phyloP scores from a whole-genome alignment of 176 grass and related monocot species.

The Avena sativa region DNA sequence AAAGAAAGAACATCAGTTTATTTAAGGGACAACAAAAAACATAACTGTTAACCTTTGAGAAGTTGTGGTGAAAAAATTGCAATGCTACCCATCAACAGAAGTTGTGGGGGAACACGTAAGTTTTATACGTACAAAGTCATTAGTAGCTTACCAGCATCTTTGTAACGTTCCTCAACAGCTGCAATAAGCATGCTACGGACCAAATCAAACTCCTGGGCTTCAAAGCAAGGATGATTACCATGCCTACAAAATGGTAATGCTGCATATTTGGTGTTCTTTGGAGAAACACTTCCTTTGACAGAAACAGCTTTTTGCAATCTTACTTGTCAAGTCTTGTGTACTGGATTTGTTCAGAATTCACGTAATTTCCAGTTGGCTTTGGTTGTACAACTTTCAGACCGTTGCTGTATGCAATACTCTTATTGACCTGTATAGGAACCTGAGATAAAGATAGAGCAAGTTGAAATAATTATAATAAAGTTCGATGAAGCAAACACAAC shows the following conservation, averaged over 20 bases:
- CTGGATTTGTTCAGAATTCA: conserved; percentile 46
- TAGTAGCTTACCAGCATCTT: conserved; percentile 78
- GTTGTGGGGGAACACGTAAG: not conserved
- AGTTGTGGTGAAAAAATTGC: not conserved
- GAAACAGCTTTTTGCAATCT: not conserved
- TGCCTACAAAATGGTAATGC: conserved; percentile 52
- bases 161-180: conserved; percentile 89
- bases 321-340: conserved; percentile 77
- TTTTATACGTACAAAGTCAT: not conserved
- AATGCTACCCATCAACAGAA: not conserved
- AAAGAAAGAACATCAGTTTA: conserved; percentile 30
- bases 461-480: conserved; percentile 15
- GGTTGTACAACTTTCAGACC: conserved; percentile 84
- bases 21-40: conserved; percentile 15
- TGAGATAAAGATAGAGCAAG: conserved; percentile 24
- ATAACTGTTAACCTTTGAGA: conserved; percentile 27
- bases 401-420: conserved; percentile 74
- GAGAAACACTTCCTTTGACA: conserved; percentile 8
- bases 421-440: conserved; percentile 98
- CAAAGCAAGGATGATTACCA: conserved; percentile 61
- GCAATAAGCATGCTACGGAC: conserved; percentile 86
- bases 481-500: conserved; percentile 35
- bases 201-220: conserved; percentile 79
- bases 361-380: conserved; percentile 42
- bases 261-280: conserved; percentile 3